Conservation (phyloP, 495 filamentous ascomycete genomes). For the Recurvomyces mirabilis region DNA sequence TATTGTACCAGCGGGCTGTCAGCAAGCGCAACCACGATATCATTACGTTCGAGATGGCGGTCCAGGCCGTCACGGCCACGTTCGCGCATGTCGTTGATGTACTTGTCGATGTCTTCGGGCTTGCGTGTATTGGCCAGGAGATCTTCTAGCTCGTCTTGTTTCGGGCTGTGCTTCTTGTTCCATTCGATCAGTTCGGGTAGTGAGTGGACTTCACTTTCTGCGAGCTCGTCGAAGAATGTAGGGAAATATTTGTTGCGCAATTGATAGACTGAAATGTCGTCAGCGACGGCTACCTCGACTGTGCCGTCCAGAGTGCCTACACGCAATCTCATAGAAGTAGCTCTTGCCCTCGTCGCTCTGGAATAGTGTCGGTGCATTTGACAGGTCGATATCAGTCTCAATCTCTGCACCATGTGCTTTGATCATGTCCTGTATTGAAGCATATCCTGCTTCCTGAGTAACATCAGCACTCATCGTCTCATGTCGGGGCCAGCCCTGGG, state of each 20-base stretch:
- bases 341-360: too few relatives aligned
- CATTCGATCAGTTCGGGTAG: conserved; percentile 10
- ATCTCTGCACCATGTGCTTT: too few relatives aligned
- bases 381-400: too few relatives aligned
- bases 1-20: too few relatives aligned
- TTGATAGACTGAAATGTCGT: conserved; percentile 8
- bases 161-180: conserved; percentile 9
- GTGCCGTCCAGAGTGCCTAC: too few relatives aligned
- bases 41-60: not conserved
- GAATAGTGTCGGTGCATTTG: too few relatives aligned
- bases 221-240: conserved; percentile 6
- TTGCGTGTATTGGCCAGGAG: not conserved
- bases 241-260: conserved; percentile 1
- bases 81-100: not conserved
- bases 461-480: too few relatives aligned
- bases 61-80: not conserved
- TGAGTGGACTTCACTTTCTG: conserved; percentile 4
- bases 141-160: conserved; percentile 10
- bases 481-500: too few relatives aligned
- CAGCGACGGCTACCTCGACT: too few relatives aligned
- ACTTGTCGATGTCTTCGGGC: not conserved
- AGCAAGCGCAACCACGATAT: conserved; percentile 4
- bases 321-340: too few relatives aligned
- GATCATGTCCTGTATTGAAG: too few relatives aligned
- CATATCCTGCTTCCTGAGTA: too few relatives aligned